Evolutionary conservation across 257 asterid species (phyloP).

Genomic region (Solanum tarapatanum): DNA sequence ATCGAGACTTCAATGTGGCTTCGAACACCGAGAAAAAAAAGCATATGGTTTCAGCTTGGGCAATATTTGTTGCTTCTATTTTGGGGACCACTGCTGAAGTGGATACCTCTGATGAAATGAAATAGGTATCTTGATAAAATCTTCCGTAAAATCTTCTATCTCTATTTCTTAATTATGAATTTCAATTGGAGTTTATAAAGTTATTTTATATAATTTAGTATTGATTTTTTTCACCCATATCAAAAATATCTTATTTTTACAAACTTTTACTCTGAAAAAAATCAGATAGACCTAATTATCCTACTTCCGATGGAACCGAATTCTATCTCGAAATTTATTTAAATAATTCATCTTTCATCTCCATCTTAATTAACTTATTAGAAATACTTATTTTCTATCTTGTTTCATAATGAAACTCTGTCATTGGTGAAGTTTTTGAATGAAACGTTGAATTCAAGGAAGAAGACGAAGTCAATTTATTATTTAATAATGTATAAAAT

Average conservation of each 20-base stretch:
- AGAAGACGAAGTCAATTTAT: too few species aligned
- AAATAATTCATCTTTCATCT: not conserved
- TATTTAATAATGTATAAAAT: too few species aligned
- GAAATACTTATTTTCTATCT: rapidly evolving
- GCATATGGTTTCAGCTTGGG: not conserved
- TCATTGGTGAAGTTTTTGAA: too few species aligned
- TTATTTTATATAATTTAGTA: too few species aligned
- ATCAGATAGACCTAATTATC: too few species aligned
- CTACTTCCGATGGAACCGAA: not conserved
- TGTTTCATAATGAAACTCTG: not conserved
- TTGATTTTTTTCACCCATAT: too few species aligned
- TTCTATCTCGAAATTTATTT: not conserved
- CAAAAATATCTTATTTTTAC: too few species aligned
- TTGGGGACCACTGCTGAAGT: not conserved
- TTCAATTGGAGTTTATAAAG: not conserved
- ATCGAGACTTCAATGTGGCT: rapidly evolving
- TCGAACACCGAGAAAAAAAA: too few species aligned
- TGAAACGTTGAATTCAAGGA: not conserved
- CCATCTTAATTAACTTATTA: too few species aligned
- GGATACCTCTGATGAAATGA: not conserved
- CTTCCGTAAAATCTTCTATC: not conserved
- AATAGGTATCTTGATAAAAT: too few species aligned
- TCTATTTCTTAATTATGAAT: not conserved
- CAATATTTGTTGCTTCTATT: too few species aligned
- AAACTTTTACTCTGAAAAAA: not conserved